Evolutionary conservation across 129 eudicot species (phyloP), one percentile per base, ranked within the genome.

Genomic region (Mikania micrantha): DNA sequence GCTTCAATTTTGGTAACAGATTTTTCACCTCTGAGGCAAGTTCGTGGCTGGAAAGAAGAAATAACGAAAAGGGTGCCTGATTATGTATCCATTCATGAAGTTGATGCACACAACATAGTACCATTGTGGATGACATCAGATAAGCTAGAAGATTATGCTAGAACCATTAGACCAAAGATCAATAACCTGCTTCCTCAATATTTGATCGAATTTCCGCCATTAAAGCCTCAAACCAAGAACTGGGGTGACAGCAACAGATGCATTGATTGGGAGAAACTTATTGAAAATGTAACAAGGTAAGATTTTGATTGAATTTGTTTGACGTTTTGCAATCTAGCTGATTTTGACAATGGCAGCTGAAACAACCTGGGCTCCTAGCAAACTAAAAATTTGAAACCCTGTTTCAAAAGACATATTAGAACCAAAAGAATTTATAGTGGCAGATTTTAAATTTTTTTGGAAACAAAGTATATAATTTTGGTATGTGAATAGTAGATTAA

Each of bases 1-100:
- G 99, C 99, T 59, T 94, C 99, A 1, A 77, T 94, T 72, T 74
- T 94, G 87, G 97, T 94, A 22, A 94, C 97, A 0, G 99, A 94
- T 52, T 94, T 94, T 76, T 84, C 97, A 38, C 99, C 99, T 2
- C 49, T 94, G 47, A 64, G 99, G 57, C 88, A 89, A 74, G 91
- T 87, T 73, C 74, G 85, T 21, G 78, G 81, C 12, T 90, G 87
- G 91, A 94, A 94, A 77, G 90, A 85, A 66, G 90, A 85, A 59
- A 75, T 94, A n/a, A 74, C 74, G 68, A 77, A 83, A 68, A 75
- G 77, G 73, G 90, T 87, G 31, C 35, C 78, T 64, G 88, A 75
- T 66, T 84, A 85, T 29, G 87, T 94, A 40, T 74, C 95, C 2
- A 73, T 94, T 71, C 99, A 94, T 73, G 99, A 94, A 83, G 97